Base-by-base conservation (phyloP, 257 asterid genomes). In the Solanum peruvianum region DNA sequence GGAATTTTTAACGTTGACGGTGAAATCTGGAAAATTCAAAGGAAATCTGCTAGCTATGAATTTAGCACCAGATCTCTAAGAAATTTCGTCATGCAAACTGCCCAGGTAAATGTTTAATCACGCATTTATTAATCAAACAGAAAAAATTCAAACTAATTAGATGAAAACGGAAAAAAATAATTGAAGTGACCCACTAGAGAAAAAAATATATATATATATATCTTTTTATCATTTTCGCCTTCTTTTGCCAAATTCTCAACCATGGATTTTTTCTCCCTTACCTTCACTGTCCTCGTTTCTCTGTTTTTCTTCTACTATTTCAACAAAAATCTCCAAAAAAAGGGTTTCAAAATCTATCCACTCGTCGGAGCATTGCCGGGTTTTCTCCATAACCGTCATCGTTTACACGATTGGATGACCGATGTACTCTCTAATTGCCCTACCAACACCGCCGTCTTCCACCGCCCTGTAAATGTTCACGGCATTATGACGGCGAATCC, bases 31-130 rank as follows among this genome's bases (percentile, higher is more conserved):
- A 94, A 49, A 77, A 88, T 89, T 23, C 98, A 97, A 91, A 86
- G 99, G 1, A 95, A 97, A 76, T 94, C 98, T 1, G 98, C 99
- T 35, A 97, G 98, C 29, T 93, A 94, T 33, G 98, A 97, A 88
- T 97, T 97, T 88, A 97, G 92, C 87, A 97, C 99, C 18, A 94
- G 89, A 87, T 97, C 99, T 66, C 94, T 97, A 37, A 88, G 98
- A 7, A 94, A 92, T 69, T 97, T 97, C 81, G 96, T 88, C 3
- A 90, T 94, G 91, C 95, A 95, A 42, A 94, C 90, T 64, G 98
- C 93, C 4, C 87, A 89, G 85, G 85, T 49, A 47, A 47, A 44
- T 64, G 7, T 60, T 23, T 23, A 56, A 56, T 4, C 64, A 1
- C 1, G 3, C 64, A 56, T 18, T 56, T 6, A 52, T 52, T 52